Evolutionary conservation across 2,329 filamentous ascomycete genomes (phyloP), one percentile per base, ranked within the genome.

Genomic region (Trichothecium sympodiale): DNA sequence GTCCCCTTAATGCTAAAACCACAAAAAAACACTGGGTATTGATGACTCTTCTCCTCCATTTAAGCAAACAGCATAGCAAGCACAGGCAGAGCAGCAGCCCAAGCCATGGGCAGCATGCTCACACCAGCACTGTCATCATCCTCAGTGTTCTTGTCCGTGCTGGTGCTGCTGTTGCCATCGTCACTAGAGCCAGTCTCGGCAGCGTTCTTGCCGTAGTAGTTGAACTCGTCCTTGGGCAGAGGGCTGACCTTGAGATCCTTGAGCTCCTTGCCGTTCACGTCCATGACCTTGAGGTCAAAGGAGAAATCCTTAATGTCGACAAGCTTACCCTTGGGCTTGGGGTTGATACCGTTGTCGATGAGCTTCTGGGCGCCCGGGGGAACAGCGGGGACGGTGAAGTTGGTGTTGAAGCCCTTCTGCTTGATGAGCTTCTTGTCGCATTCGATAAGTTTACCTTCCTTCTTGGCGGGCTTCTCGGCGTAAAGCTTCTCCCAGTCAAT

Each of bases 361-460:
- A 94, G 67, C 31, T 72, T 67, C 41, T 78, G 66, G 28, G 77
- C 79, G 44, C 78, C 82, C 4, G 71, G 64, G 10, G 86, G 86
- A 5, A 75, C 66, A 4, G 51, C 60, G 33, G 82, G 88, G 38
- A 94, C 64, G 31, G 78, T 80, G 64, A 94, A 96, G 67, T 85
- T 81, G 56, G 64, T 78, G 59, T 71, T 73, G 67, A 94, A 94
- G 42, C 69, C 71, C 40, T 69, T 61, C 43, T 66, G 64, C 41
- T 64, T 69, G 60, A 95, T 88, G 36, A 94, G 65, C 41, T 64
- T 69, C 23, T 66, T 40, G 43, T 62, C 62, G 66, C 89, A 95
- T 38, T 59, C 65, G 25, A 83, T 79, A 3, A 83, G 44, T 31
- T 55, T 52, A 23, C 56, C 58, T 27, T 64, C 59, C 40, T 72